Evolutionary conservation across 2,329 filamentous ascomycete species (phyloP).

Genomic region (Fusarium setosum): DNA sequence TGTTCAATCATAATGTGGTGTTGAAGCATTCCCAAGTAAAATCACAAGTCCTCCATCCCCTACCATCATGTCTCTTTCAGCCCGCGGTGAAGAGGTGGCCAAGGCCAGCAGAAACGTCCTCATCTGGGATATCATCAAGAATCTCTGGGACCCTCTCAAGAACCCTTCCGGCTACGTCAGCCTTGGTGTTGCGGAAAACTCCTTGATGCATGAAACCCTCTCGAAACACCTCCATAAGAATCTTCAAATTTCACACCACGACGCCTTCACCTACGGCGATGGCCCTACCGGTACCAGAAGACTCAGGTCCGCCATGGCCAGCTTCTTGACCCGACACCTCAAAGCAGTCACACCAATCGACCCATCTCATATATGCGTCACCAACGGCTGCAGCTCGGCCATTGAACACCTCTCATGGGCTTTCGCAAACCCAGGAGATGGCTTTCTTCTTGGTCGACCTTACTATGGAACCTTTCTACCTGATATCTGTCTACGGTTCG

Average conservation of each 20-base stretch:
- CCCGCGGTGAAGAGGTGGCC: too few species aligned
- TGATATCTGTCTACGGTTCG: constrained; percentile 58
- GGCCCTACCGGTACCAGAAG: constrained; percentile 52
- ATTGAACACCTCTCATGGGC: constrained; percentile 56
- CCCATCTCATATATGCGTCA: constrained; percentile 49
- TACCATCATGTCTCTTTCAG: too few species aligned
- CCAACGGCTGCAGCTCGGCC: constrained; percentile 55
- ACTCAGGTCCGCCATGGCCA: constrained; percentile 45
- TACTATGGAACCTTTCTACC: constrained; percentile 61
- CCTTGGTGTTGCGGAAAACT: constrained; percentile 64
- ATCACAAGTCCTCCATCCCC: too few species aligned
- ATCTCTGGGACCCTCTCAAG: too few species aligned
- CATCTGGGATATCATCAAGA: too few species aligned
- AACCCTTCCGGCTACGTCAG: constrained; percentile 60
- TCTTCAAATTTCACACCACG: constrained; percentile 43
- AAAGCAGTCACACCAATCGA: constrained; percentile 43
- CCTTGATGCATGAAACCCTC: constrained; percentile 60
- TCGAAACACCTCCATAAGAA: constrained; percentile 54
- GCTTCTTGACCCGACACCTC: constrained; percentile 51
- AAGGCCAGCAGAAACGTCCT: too few species aligned
- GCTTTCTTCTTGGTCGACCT: constrained; percentile 54
- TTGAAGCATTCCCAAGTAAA: too few species aligned
- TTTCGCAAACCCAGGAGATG: constrained; percentile 53
- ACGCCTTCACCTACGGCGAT: constrained; percentile 56
- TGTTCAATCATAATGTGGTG: too few species aligned